Evolutionary conservation across 2,329 filamentous ascomycete species (phyloP).

Genomic region (Apiospora kogelbergensis): DNA sequence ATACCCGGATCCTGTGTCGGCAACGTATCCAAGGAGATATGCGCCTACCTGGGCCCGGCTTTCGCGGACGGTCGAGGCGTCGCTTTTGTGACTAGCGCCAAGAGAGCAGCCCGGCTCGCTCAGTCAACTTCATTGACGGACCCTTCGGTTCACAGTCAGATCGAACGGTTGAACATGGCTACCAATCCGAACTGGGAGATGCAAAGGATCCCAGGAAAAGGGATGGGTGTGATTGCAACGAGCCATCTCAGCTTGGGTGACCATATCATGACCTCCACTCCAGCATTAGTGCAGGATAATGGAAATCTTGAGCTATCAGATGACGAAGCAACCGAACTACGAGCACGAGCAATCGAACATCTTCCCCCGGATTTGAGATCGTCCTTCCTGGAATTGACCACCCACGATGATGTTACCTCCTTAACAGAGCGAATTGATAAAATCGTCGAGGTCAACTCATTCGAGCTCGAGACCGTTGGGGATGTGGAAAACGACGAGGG

Average conservation of each 20-base stretch:
- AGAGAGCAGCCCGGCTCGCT: constrained; percentile 30
- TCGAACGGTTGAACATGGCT: constrained; percentile 26
- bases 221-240: constrained; percentile 37
- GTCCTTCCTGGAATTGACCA: constrained; percentile 36
- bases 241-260: constrained; percentile 35
- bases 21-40: constrained; percentile 23
- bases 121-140: constrained; percentile 29
- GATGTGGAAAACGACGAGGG: constrained; percentile 23
- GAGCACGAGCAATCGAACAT: constrained; percentile 31
- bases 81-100: constrained; percentile 36
- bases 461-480: constrained; percentile 35
- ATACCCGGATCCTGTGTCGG: background rate
- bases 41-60: constrained; percentile 34
- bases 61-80: constrained; percentile 40
- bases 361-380: constrained; percentile 31
- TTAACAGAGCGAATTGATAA: constrained; percentile 32
- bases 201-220: constrained; percentile 38
- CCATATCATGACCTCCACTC: constrained; percentile 38
- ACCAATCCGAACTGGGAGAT: constrained; percentile 31
- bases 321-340: constrained; percentile 21
- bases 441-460: constrained; percentile 38
- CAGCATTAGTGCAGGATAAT: constrained; percentile 39
- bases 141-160: constrained; percentile 19
- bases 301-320: constrained; percentile 31
- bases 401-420: constrained; percentile 27